A percentile compares a stretch with the other conserved stretches of the same genome.
Evolutionary conservation across 1,139 yeast genomes (phyloP).

Genomic region (Pichia sp.): DNA sequence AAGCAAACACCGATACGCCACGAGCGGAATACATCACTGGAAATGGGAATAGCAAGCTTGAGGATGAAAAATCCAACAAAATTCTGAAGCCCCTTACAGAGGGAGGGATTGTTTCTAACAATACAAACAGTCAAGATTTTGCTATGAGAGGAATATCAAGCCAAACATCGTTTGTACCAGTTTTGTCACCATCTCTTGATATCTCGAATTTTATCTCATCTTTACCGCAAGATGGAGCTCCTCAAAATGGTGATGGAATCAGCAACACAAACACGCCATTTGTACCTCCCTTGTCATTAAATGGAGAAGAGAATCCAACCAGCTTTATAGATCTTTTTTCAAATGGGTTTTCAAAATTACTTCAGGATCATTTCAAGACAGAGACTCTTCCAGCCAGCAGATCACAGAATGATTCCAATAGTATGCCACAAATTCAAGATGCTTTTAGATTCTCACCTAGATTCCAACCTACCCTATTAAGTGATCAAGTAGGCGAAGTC

Average conservation of each 20-base stretch:
- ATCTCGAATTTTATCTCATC: neutral
- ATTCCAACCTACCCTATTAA: neutral
- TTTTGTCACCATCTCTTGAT: conserved; percentile 5
- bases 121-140: too few relatives aligned
- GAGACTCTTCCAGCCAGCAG: neutral
- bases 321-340: conserved; percentile 23
- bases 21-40: too few relatives aligned
- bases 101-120: too few relatives aligned
- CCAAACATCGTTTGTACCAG: neutral
- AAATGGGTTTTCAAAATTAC: conserved; percentile 21
- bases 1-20: too few relatives aligned
- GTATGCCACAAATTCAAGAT: conserved; percentile 16
- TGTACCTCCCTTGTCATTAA: conserved; percentile 11
- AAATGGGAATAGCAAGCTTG: too few relatives aligned
- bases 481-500: neutral
- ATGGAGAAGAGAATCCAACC: conserved; percentile 12
- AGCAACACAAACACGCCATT: neutral
- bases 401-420: neutral
- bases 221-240: neutral
- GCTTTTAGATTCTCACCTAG: conserved; percentile 17
- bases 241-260: neutral
- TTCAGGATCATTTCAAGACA: conserved; percentile 22
- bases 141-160: neutral
- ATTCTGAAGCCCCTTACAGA: too few relatives aligned
- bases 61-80: too few relatives aligned